Evolutionary conservation across 306 rosid genomes (phyloP), one percentile per base, ranked within the genome.

Genomic region (Pueraria montana): DNA sequence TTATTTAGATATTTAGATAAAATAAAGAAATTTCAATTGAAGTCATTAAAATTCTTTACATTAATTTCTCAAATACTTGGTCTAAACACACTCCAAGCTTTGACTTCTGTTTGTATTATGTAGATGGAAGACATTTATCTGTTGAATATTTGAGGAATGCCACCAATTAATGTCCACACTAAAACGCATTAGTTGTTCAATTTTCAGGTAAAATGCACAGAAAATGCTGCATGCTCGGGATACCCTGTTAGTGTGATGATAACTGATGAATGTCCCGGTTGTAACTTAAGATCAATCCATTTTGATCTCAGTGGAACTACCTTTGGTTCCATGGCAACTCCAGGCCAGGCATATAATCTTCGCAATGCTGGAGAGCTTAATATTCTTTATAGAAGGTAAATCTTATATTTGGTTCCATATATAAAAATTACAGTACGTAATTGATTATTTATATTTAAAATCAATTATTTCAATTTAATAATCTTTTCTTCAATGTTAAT

Each of bases 281-380:
- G 92, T 30, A 30, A 71, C 1, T 50, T 17, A 3, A 73, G 83
- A 32, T 5, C 86, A 2, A 70, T 40, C 55, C 93, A 87, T 14
- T 93, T 93, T 40, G 97, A 93, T 80, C 74, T 93, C 12, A 93
- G 97, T 34, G 96, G 96, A 52, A 80, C 87, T 68, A 94, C 94
- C 2, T 85, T 93, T 59, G 96, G 94, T 43, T 91, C 90, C 87
- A 85, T 93, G 91, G 94, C 97, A 16, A 14, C 2, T 34, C 13
- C 83, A 11, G 91, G 89, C 1, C 30, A 68, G 1, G 88, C 50
- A 26, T 21, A 80, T 16, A 67, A 52, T 68, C 89, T 93, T 13
- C 89, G 89, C 11, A 80, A 85, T 9, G 84, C 71, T 23, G 94
- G 93, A 18, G 42, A 21, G 0, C 17, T 93, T 65, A 84, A 90